phyloP scores from a whole-genome alignment of 352 stramenopile genomes.

The Phytophthora boehmeriae region DNA sequence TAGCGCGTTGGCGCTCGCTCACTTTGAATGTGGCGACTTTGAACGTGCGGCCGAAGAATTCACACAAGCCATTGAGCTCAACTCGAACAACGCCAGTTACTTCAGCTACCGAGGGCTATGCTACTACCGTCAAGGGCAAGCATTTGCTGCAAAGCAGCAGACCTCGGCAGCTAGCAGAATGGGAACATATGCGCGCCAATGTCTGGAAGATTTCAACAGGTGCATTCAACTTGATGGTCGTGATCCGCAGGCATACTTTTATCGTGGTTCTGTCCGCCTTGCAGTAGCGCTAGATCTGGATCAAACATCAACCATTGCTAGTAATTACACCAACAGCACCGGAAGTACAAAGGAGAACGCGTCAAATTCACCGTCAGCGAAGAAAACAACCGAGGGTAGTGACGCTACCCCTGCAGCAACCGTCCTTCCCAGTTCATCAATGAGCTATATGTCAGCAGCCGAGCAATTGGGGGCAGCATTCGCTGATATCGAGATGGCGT shows the following conservation, averaged over 20 bases:
- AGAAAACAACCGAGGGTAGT: conserved; percentile 7
- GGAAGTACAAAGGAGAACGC: conserved; percentile 13
- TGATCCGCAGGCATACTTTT: conserved; percentile 80
- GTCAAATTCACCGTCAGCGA: conserved; percentile 1
- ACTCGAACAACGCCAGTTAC: conserved; percentile 58
- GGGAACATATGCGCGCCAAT: conserved; percentile 48
- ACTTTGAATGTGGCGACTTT: conserved; percentile 57
- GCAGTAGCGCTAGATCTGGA: conserved; percentile 61
- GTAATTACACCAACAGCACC: background rate
- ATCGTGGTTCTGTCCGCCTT: conserved; percentile 69
- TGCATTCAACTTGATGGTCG: conserved; percentile 78
- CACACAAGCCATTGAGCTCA: conserved; percentile 68
- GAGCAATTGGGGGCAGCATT: conserved; percentile 77
- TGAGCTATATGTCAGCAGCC: conserved; percentile 30
- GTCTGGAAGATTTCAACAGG: conserved; percentile 71
- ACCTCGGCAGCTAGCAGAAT: conserved; percentile 17
- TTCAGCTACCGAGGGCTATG: conserved; percentile 74
- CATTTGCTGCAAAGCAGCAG: conserved; percentile 12
- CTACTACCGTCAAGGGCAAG: conserved; percentile 68
- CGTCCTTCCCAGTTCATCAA: conserved; percentile 3
- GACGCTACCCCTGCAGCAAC: conserved; percentile 8
- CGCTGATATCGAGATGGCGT: conserved; percentile 83
- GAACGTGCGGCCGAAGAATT: conserved; percentile 68
- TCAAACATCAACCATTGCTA: conserved; percentile 14
- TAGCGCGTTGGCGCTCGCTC: conserved; percentile 64